Evolutionary conservation across 495 filamentous ascomycete genomes (phyloP).

Genomic region (Podospora anserina): DNA sequence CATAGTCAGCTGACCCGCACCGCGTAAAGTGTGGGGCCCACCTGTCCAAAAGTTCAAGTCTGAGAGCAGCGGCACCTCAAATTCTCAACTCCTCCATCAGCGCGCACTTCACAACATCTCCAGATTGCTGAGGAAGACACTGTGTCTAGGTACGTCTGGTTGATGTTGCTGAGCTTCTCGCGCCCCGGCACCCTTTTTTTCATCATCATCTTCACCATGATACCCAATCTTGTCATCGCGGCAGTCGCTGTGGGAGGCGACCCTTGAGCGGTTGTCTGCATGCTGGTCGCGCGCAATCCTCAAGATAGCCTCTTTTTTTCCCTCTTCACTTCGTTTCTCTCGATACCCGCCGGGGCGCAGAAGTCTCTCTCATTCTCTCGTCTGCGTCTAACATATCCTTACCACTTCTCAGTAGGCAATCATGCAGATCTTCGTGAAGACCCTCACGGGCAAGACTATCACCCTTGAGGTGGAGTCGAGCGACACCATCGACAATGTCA

Average conservation of each 20-base stretch:
- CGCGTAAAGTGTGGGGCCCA: conserved; percentile 24
- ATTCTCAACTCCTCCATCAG: conserved; percentile 33
- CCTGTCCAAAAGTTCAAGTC: conserved; percentile 32
- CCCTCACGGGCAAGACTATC: conserved; percentile 99
- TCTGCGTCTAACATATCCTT: conserved; percentile 32
- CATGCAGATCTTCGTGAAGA: conserved; percentile 99
- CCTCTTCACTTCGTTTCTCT: background rate
- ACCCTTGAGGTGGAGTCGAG: conserved; percentile 99
- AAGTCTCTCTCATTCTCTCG: conserved; percentile 17
- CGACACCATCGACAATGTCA: conserved; percentile 99
- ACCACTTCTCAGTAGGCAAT: conserved; percentile 49
- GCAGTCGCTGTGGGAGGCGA: conserved; percentile 9
- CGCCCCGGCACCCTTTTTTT: conserved; percentile 20
- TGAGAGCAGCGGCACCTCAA: conserved; percentile 17
- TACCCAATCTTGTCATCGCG: conserved; percentile 29
- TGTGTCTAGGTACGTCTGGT: conserved; percentile 56
- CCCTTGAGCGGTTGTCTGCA: conserved; percentile 3
- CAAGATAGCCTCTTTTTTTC: background rate
- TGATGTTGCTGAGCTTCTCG: conserved; percentile 31
- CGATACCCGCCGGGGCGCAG: conserved; percentile 7
- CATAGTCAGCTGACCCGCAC: conserved; percentile 34
- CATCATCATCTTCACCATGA: conserved; percentile 20
- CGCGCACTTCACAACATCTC: conserved; percentile 42
- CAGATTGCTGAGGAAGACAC: conserved; percentile 54
- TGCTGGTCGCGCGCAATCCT: conserved; percentile 15